Percentiles rank a stretch among this genome's conserved stretches.
phyloP scores from a whole-genome alignment of 176 grass and related monocot species.

The Pontederia paniculata region DNA sequence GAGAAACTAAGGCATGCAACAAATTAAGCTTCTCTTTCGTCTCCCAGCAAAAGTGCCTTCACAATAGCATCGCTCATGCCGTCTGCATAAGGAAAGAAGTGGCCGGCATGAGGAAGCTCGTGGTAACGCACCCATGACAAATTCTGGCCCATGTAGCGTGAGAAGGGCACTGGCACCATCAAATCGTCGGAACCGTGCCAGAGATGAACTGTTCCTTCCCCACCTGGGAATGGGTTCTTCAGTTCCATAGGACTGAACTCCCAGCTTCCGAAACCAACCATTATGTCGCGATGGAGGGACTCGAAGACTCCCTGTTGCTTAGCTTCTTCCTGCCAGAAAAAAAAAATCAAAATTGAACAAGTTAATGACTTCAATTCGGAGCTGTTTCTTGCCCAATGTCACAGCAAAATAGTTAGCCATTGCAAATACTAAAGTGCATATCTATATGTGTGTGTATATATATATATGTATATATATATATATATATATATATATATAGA shows the following conservation, averaged over 20 bases:
- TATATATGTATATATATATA: too few relatives aligned
- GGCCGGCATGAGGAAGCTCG: slow-evolving; percentile 54
- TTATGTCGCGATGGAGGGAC: slow-evolving; percentile 53
- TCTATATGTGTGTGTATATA: neutral
- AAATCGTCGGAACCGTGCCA: slow-evolving; percentile 72
- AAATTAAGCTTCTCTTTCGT: slow-evolving; percentile 6
- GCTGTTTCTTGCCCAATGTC: too few relatives aligned
- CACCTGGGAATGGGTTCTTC: slow-evolving; percentile 52
- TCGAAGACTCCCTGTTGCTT: slow-evolving; percentile 57
- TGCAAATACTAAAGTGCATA: too few relatives aligned
- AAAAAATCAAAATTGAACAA: too few relatives aligned
- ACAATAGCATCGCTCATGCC: slow-evolving; percentile 58
- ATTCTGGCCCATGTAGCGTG: slow-evolving; percentile 44
- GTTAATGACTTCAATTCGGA: too few relatives aligned
- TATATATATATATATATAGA: too few relatives aligned
- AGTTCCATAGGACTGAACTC: slow-evolving; percentile 58
- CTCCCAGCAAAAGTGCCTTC: slow-evolving; percentile 31
- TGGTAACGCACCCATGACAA: slow-evolving; percentile 71
- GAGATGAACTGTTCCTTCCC: slow-evolving; percentile 54
- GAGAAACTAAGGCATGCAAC: too few relatives aligned
- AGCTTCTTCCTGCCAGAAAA: slow-evolving; percentile 25
- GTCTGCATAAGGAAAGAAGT: slow-evolving; percentile 51
- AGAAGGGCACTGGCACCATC: slow-evolving; percentile 54
- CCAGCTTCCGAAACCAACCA: slow-evolving; percentile 57
- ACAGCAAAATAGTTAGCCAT: too few relatives aligned